These are phyloP conservation scores for Melastoma malabathricum DNA, from an alignment of 345 rosid genomes.

Conservation along the genomic window DNA sequence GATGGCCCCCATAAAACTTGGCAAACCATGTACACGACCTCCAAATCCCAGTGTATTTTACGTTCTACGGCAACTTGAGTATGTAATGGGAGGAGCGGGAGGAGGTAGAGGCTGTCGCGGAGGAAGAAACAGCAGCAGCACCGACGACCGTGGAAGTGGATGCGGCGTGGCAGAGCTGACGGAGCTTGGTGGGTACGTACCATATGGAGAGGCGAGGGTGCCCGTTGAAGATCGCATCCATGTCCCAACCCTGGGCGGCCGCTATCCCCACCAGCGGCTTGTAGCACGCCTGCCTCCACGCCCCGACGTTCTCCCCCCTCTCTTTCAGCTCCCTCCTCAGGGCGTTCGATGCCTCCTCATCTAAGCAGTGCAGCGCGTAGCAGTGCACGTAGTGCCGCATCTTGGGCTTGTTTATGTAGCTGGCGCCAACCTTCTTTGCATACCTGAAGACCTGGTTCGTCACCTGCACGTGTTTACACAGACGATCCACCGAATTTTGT, in stretches of 20 bases:
- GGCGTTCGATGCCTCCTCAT: constrained; percentile 71
- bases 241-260: constrained; percentile 85
- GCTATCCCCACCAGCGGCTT: constrained; percentile 72
- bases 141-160: constrained; percentile 40
- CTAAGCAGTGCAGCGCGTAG: constrained; percentile 89
- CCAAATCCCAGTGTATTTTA: too few species aligned
- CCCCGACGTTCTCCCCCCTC: constrained; percentile 91
- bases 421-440: constrained; percentile 90
- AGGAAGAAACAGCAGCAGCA: constrained; percentile 19
- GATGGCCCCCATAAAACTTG: too few species aligned
- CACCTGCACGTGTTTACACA: constrained; percentile 28
- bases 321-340: constrained; percentile 72
- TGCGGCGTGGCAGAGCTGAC: constrained; percentile 85
- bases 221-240: constrained; percentile 73
- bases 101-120: background rate
- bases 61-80: too few species aligned
- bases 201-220: constrained; percentile 90
- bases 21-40: too few species aligned
- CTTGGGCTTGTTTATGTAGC: constrained; percentile 96
- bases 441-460: constrained; percentile 92
- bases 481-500: too few species aligned
- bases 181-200: constrained; percentile 94
- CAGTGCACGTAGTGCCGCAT: constrained; percentile 98
- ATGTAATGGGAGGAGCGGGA: too few species aligned
- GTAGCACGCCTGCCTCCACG: constrained; percentile 97